Percentiles rank a stretch among this genome's conserved stretches.
phyloP scores from a whole-genome alignment of 768 basidiomycete species.

The Agaricus sinodeliciosus region DNA sequence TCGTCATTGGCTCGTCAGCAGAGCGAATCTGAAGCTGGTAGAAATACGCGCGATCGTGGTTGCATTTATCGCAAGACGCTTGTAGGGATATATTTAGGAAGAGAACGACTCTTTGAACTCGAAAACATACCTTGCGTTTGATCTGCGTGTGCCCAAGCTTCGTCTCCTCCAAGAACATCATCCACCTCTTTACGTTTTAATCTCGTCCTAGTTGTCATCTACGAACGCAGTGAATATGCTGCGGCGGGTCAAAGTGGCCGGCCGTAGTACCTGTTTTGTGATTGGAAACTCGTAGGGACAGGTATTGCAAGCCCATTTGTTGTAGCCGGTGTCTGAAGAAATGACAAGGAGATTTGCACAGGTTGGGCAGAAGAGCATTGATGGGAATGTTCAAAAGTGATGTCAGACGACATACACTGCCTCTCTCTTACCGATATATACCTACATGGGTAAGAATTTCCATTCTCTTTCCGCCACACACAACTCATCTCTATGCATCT shows the following conservation, averaged over 20 bases:
- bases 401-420: constrained; percentile 1
- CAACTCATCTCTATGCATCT: constrained; percentile 6
- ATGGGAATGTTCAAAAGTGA: not conserved
- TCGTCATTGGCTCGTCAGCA: constrained; percentile 89
- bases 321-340: constrained; percentile 69
- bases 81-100: not conserved
- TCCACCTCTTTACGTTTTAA: constrained; percentile 68
- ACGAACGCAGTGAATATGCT: not conserved
- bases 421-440: not conserved
- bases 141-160: constrained; percentile 45
- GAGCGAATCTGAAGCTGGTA: constrained; percentile 95
- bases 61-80: constrained; percentile 75
- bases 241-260: not conserved
- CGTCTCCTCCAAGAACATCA: too few species aligned
- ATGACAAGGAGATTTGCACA: constrained; percentile 86
- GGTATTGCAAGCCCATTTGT: constrained; percentile 91
- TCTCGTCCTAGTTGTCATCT: constrained; percentile 90
- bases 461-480: not conserved
- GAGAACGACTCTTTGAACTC: not conserved
- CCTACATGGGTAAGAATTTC: not conserved
- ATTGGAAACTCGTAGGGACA: constrained; percentile 97
- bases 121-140: constrained; percentile 57
- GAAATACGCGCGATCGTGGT: constrained; percentile 81
- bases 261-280: constrained; percentile 57
- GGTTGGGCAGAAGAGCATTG: constrained; percentile 92